Base-by-base conservation (phyloP, 371 early-diverging fungal species). In the Coemansia sp. region DNA sequence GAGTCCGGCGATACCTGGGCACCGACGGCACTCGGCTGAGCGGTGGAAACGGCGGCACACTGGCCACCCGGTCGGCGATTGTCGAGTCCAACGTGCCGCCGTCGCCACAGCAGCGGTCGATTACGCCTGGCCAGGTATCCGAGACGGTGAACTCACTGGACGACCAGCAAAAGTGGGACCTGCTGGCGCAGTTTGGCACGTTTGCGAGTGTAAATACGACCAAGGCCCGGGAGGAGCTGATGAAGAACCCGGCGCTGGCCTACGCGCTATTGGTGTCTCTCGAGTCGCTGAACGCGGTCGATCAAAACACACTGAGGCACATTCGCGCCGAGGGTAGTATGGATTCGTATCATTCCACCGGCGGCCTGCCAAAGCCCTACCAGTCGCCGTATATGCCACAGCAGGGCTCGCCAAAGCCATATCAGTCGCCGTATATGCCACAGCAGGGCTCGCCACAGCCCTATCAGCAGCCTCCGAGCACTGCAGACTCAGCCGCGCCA, bases 191-290 rank as follows among this genome's bases (percentile, higher is more conserved):
- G 55, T 66, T 86, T 31, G 34, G 40, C 26, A 30, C 63, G 26
- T 69, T 82, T 55, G 78, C 77, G 3, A 63, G 76, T 6, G 79
- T 47, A 7, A 75, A 82, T 32, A 77, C 80, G 0, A 80, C 81
- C n/a, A 78, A 82, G 48, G 81, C 81, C 1, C 70, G 74, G 3
- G 65, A 76, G 1, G 67, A 87, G 48, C 68, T 87, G n/a, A n/a
- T 43, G 13, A 55, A 72, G 49, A 86, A 87, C 53, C 87, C 87
- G n/a, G 85, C 80, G 52, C 73, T 87, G 1, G 70, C 84, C 5
- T 81, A 83, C 57, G 84, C 83, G 1, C 63, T 87, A 34, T 75
- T 84, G 34, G 74, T 79, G 31, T 72, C 83, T 0, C 51, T 70
- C 41, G 71, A 70, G 54, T 30, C 54, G 7, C 51, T 67, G 42